phyloP scores from a whole-genome alignment of 1,284 basidiomycete species.

The Ustilago curta region DNA sequence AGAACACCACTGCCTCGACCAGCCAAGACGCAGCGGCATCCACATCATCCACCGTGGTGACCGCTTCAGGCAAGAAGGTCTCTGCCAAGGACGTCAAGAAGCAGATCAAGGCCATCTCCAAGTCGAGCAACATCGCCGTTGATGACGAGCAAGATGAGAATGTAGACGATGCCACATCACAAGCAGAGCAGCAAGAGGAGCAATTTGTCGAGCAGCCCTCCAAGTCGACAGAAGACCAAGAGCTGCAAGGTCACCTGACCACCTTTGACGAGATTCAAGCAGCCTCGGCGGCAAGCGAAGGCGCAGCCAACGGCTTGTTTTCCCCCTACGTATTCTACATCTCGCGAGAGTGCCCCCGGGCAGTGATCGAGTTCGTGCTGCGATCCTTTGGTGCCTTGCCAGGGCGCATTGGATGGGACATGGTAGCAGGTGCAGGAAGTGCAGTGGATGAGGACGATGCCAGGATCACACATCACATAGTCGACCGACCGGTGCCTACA shows the following conservation, averaged over 20 bases:
- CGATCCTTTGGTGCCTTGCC: conserved; percentile 82
- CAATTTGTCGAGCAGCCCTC: conserved; percentile 72
- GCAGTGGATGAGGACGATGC: conserved; percentile 76
- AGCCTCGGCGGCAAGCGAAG: conserved; percentile 45
- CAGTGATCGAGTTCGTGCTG: conserved; percentile 94
- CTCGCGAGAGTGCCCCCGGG: conserved; percentile 90
- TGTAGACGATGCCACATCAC: conserved; percentile 26
- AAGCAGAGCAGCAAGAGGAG: conserved; percentile 37
- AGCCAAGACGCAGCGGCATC: conserved; percentile 33
- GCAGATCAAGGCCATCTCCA: conserved; percentile 72
- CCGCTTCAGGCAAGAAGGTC: conserved; percentile 70
- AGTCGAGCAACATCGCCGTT: conserved; percentile 30
- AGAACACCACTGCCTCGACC: conserved; percentile 32
- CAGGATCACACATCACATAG: conserved; percentile 93
- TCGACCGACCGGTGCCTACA: conserved; percentile 81
- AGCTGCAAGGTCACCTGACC: conserved; percentile 73
- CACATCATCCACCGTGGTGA: conserved; percentile 38
- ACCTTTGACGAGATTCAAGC: conserved; percentile 78
- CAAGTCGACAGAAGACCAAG: conserved; percentile 73
- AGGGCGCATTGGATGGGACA: conserved; percentile 83
- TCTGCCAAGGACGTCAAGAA: conserved; percentile 72
- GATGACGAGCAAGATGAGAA: conserved; percentile 48
- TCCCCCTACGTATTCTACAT: conserved; percentile 91
- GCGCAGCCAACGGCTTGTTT: conserved; percentile 74
- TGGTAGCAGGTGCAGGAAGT: conserved; percentile 84